Evolutionary conservation across 768 basidiomycete genomes (phyloP).

Genomic region (Calocybe indica): DNA sequence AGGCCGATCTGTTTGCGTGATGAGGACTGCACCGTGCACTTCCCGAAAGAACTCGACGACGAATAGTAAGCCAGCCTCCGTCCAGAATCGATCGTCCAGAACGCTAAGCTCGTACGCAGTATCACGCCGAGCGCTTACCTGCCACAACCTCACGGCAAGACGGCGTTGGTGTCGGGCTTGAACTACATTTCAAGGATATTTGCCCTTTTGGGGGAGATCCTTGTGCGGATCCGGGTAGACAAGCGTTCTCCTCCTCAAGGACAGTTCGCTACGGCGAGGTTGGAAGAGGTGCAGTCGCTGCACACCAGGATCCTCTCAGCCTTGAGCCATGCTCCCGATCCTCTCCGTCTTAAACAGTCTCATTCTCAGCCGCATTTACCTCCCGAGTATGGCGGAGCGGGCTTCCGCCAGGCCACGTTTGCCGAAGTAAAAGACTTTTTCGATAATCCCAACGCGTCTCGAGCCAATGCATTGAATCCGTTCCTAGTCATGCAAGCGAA

Average conservation of each 20-base stretch:
- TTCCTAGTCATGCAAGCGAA: slow-evolving; percentile 93
- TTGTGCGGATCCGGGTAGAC: slow-evolving; percentile 82
- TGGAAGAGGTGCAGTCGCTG: slow-evolving; percentile 81
- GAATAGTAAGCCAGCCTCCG: slow-evolving; percentile 62
- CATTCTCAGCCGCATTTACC: slow-evolving; percentile 43
- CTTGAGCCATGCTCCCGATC: slow-evolving; percentile 71
- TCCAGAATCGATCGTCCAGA: not conserved
- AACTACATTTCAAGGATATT: slow-evolving; percentile 87
- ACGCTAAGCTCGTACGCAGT: slow-evolving; percentile 25
- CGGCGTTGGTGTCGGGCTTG: slow-evolving; percentile 79
- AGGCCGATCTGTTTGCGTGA: slow-evolving; percentile 83
- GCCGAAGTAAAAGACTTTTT: slow-evolving; percentile 89
- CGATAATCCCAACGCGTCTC: slow-evolving; percentile 82
- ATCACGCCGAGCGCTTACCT: slow-evolving; percentile 83
- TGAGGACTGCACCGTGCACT: slow-evolving; percentile 87
- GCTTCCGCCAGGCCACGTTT: slow-evolving; percentile 78
- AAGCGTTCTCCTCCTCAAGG: slow-evolving; percentile 83
- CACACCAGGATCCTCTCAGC: slow-evolving; percentile 72
- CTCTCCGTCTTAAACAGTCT: slow-evolving; percentile 60
- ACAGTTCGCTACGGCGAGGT: slow-evolving; percentile 75
- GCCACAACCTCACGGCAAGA: slow-evolving; percentile 83
- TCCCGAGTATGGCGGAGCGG: slow-evolving; percentile 60
- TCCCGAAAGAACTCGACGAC: slow-evolving; percentile 84
- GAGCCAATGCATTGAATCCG: slow-evolving; percentile 81
- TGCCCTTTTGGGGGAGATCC: slow-evolving; percentile 78